Conservation (phyloP, 805 yeast species). For the Zygotorulaspora sp. region DNA sequence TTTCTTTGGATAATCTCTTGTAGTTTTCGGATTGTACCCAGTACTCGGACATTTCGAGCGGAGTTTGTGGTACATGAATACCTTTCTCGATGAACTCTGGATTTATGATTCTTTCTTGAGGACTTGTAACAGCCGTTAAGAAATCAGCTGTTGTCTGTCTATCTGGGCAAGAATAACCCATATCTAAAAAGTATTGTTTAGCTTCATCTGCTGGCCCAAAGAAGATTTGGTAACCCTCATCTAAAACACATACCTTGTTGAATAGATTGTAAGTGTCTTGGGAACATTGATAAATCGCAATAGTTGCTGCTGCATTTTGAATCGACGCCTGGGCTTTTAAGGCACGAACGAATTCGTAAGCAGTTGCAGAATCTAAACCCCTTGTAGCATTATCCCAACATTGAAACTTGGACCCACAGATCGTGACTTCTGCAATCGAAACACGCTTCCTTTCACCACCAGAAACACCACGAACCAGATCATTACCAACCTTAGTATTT, state of each 20-base stretch:
- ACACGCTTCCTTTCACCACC: constrained; percentile 88
- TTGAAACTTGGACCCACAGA: constrained; percentile 57
- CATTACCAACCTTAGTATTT: constrained; percentile 58
- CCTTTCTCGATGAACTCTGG: constrained; percentile 41
- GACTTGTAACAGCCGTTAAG: constrained; percentile 65
- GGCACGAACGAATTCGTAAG: constrained; percentile 66
- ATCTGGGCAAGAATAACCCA: constrained; percentile 62
- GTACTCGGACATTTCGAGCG: constrained; percentile 54
- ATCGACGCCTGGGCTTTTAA: constrained; percentile 58
- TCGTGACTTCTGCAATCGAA: constrained; percentile 72
- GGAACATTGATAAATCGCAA: constrained; percentile 68
- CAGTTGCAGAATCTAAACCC: constrained; percentile 82
- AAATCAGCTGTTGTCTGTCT: constrained; percentile 71
- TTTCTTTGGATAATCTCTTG: constrained; percentile 39
- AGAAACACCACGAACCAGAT: constrained; percentile 65
- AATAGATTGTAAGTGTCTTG: constrained; percentile 61
- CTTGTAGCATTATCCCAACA: constrained; percentile 83
- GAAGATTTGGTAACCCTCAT: constrained; percentile 58
- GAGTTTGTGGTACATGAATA: constrained; percentile 51
- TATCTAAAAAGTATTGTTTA: constrained; percentile 50
- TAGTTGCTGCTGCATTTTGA: constrained; percentile 51
- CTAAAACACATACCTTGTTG: constrained; percentile 57
- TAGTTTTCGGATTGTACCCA: constrained; percentile 54
- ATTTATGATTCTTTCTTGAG: constrained; percentile 48
- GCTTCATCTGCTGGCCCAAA: constrained; percentile 58